Conservation (phyloP, 345 rosid species). For the Aquilaria yunnanensis region DNA sequence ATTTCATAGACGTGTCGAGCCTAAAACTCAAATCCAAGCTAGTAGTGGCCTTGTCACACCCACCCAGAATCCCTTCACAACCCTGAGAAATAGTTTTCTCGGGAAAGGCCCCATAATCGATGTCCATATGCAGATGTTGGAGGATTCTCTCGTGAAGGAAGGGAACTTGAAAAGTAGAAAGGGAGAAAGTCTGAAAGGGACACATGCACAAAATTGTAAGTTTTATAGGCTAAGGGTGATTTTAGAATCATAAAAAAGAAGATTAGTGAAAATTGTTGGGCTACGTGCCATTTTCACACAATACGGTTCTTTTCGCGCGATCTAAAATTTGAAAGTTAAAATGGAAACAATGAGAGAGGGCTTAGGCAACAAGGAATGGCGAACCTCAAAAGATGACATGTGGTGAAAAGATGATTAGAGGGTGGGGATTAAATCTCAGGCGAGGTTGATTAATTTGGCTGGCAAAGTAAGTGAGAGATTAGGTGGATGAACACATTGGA, state of each 20-base stretch:
- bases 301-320: not conserved
- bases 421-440: not conserved
- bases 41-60: conserved; percentile 1
- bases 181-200: not conserved
- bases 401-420: not conserved
- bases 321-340: not conserved
- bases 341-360: not conserved
- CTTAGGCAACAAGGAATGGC: no score
- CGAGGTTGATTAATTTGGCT: not conserved
- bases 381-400: not conserved
- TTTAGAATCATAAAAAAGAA: not conserved
- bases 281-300: not conserved
- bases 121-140: not conserved
- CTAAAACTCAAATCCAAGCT: not conserved
- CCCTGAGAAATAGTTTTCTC: conserved; percentile 8
- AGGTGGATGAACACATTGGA: not conserved
- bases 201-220: not conserved
- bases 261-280: conserved; percentile 4
- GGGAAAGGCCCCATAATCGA: conserved; percentile 5
- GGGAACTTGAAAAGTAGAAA: not conserved
- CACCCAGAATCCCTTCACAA: conserved; percentile 7
- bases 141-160: not conserved
- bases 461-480: not conserved
- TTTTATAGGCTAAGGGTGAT: no score
- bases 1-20: not conserved